Conservation (phyloP, 139 green algal genomes). For the Ettlia oleoabundans region DNA sequence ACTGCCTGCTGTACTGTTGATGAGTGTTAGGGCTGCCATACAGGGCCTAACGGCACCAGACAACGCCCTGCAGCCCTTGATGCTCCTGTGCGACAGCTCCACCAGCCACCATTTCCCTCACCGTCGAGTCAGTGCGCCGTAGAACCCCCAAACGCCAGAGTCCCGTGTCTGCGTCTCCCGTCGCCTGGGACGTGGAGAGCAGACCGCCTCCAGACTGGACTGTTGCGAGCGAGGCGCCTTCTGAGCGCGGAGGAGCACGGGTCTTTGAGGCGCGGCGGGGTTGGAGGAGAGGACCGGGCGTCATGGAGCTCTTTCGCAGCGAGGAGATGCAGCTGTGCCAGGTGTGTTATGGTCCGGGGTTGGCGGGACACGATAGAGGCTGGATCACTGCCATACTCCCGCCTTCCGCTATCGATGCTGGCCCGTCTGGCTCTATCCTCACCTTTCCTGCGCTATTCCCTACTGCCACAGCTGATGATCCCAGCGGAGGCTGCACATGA, state of each 20-base stretch:
- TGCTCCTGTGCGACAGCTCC: not conserved
- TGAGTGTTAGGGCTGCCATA: too few relatives aligned
- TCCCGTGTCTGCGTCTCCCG: not conserved
- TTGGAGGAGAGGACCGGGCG: not conserved
- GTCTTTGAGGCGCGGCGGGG: not conserved
- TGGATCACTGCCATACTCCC: not conserved
- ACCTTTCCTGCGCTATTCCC: not conserved
- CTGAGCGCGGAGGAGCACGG: not conserved
- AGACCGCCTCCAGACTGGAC: not conserved
- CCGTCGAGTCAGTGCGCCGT: not conserved
- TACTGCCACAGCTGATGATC: slow-evolving; percentile 91
- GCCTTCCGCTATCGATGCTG: not conserved
- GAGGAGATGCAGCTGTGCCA: slow-evolving; percentile 98
- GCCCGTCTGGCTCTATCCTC: not conserved
- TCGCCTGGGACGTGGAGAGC: not conserved
- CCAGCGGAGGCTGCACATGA: slow-evolving; percentile 93
- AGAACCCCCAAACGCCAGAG: not conserved
- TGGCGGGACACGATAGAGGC: too few relatives aligned
- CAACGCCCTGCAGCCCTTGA: not conserved
- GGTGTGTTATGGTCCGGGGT: too few relatives aligned
- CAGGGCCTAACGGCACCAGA: too few relatives aligned
- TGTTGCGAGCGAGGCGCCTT: not conserved
- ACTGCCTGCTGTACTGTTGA: too few relatives aligned
- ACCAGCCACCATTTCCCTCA: not conserved
- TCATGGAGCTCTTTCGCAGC: slow-evolving; percentile 61